Evolutionary conservation across 768 basidiomycete genomes (phyloP), one percentile per base, ranked within the genome.

Genomic region (Pleurotus giganteus): DNA sequence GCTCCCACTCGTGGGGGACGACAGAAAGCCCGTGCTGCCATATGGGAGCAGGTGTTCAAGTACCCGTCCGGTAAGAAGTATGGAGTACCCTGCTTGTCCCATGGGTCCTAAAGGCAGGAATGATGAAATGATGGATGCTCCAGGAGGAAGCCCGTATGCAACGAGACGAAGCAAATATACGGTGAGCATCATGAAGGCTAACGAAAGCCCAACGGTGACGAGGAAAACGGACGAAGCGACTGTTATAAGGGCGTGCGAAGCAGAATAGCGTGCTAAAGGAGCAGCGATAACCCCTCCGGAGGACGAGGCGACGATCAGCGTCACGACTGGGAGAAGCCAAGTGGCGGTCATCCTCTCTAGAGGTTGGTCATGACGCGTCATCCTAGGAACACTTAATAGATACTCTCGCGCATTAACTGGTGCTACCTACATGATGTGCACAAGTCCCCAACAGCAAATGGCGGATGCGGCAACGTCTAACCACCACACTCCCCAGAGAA

Each of bases 301-400:
- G 1, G 90, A 85, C 0, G 87, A 76, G 1, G 80, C 82, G 63
- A 92, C 90, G 41, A 88, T 79, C 13, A 86, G 75, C 0, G 89
- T 82, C 2, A 92, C 85, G 9, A 89, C 80, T 0, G 91, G 91
- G 27, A 92, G 82, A 6, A 91, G 72, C 89, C 89, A 91, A 19
- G 75, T 66, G 21, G 84, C 69, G 0, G 83, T 83, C 78, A 90
- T 79, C 1, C 70, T 63, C 39, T 78, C 71, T 4, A 85, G 61
- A 0, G 81, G 68, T 62, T 90, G 85, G 4, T 72, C 70, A 17
- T 91, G 79, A 61, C 34, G 74, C 65, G 68, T 80, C 66, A 83
- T 80, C 88, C 77, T 78, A n/a, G 17, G 32, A 26, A 21, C 42
- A 51, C 9, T 52, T 31, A 36, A 36, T 50, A 44, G 15, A 6